Evolutionary conservation across 2,329 filamentous ascomycete species (phyloP), one percentile per base, ranked within the genome.

Genomic region (Penicillium sp.): DNA sequence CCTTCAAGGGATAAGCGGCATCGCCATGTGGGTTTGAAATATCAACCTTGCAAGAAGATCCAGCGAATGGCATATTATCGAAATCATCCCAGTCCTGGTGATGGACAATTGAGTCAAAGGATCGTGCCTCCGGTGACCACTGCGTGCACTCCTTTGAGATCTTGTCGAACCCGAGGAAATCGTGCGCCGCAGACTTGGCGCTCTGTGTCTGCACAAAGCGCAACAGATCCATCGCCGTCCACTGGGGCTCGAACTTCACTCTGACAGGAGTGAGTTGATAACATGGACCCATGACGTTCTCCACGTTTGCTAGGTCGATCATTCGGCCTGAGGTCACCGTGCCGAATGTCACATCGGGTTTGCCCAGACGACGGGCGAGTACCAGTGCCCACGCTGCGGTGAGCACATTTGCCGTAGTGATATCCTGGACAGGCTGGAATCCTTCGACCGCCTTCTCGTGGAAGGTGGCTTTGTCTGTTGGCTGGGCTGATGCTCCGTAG

Each of bases 301-400:
- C 81, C 11, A 78, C 77, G 55, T 76, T 75, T 22, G 75, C 67
- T 0, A 85, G 71, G 58, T 81, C 80, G 37, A 83, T 78, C 64
- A 81, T 83, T 49, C 85, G 82, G 0, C 86, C 86, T 31, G 80
- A 84, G 5, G 84, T 84, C 1, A 88, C 84, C 61, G 84, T 80
- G 43, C 84, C 84, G 61, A 88, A 88, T 10, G 82, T 78, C 26
- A 88, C 80, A 62, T 88, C 84, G 2, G 70, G 69, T 3, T 71
- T 68, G 0, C 64, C 61, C 0, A 82, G 75, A 16, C 79, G 79
- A 3, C 78, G 79, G 2, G 84, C 80, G 1, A 88, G 79, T 14
- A 81, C 79, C 2, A 87, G 67, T 0, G 84, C 82, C 85, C 85
- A 88, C 0, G 84, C 84, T 0, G 84, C 84, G 0, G 83, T 85